A percentile compares a stretch with the other conserved stretches of the same genome.
Evolutionary conservation across 163 green algal species (phyloP).

Genomic region (Scenedesmus sp.): DNA sequence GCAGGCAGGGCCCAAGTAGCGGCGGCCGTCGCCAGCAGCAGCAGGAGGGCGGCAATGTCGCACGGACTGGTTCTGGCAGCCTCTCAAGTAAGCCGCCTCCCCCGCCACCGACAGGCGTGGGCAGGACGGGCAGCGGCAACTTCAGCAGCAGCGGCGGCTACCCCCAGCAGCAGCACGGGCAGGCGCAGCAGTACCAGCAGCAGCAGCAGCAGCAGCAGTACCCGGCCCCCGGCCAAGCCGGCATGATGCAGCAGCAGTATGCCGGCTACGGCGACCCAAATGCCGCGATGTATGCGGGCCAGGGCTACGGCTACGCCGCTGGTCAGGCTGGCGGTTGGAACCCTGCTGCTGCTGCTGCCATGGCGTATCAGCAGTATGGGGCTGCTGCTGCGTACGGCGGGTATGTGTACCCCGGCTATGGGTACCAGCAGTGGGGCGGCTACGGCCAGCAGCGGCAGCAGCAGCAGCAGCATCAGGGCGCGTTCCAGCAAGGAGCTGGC

Average conservation of each 20-base stretch:
- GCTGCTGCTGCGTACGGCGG: not conserved
- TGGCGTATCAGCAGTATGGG: not conserved
- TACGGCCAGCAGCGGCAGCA: slow-evolving; percentile 22
- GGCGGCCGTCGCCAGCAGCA: not conserved
- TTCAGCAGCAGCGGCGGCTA: not conserved
- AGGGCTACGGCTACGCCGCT: not conserved
- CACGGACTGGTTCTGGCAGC: not conserved
- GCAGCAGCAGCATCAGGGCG: slow-evolving; percentile 4
- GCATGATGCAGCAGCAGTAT: slow-evolving; percentile 16
- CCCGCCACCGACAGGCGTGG: not conserved
- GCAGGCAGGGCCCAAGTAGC: not conserved
- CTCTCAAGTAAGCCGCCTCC: not conserved
- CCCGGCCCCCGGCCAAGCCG: not conserved
- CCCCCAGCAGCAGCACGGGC: not conserved
- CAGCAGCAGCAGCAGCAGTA: not conserved
- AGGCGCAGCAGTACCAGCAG: not conserved
- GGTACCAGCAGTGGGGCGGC: slow-evolving; percentile 4
- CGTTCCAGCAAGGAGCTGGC: not conserved
- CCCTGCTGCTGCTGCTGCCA: slow-evolving; percentile 3
- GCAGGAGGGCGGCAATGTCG: not conserved
- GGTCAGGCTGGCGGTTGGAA: not conserved
- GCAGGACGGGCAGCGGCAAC: not conserved
- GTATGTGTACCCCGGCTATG: not conserved
- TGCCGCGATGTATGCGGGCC: not conserved
- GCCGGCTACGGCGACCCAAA: not conserved